A percentile compares a stretch with the other conserved stretches of the same genome.
Conservation (phyloP, 1,139 yeast species). For the Nakaseomyces bracarensis region DNA sequence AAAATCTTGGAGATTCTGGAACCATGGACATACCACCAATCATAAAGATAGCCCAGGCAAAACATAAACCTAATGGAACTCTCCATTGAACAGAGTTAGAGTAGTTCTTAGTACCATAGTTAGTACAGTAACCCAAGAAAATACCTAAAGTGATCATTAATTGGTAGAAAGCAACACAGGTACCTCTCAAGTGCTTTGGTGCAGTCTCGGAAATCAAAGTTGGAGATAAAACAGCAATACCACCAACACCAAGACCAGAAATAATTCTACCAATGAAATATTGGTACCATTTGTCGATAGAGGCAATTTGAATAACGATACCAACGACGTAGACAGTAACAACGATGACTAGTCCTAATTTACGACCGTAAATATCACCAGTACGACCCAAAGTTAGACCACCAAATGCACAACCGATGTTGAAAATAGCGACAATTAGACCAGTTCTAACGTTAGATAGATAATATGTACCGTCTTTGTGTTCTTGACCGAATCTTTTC, state of each 20-base stretch:
- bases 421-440: slow-evolving; percentile 54
- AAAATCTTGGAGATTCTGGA: slow-evolving; percentile 73
- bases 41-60: slow-evolving; percentile 36
- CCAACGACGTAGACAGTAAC: slow-evolving; percentile 53
- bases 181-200: slow-evolving; percentile 60
- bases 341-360: slow-evolving; percentile 46
- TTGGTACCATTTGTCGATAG: slow-evolving; percentile 9
- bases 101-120: slow-evolving; percentile 44
- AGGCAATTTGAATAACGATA: slow-evolving; percentile 28
- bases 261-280: slow-evolving; percentile 9
- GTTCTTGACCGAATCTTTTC: slow-evolving; percentile 44
- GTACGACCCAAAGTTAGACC: slow-evolving; percentile 45
- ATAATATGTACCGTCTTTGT: slow-evolving; percentile 33
- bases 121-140: slow-evolving; percentile 51
- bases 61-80: slow-evolving; percentile 46
- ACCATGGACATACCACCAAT: slow-evolving; percentile 49
- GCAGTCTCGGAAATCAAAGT: slow-evolving; percentile 55
- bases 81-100: slow-evolving; percentile 49
- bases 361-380: slow-evolving; percentile 54
- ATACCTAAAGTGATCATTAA: slow-evolving; percentile 54
- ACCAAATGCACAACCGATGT: slow-evolving; percentile 62
- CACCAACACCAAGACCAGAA: slow-evolving; percentile 55
- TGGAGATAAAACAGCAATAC: slow-evolving; percentile 51
- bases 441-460: slow-evolving; percentile 48
- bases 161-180: slow-evolving; percentile 53